These are phyloP conservation scores for Uromyces viciae-fabae DNA, from an alignment of 1,284 basidiomycete species.

Conservation along the genomic window DNA sequence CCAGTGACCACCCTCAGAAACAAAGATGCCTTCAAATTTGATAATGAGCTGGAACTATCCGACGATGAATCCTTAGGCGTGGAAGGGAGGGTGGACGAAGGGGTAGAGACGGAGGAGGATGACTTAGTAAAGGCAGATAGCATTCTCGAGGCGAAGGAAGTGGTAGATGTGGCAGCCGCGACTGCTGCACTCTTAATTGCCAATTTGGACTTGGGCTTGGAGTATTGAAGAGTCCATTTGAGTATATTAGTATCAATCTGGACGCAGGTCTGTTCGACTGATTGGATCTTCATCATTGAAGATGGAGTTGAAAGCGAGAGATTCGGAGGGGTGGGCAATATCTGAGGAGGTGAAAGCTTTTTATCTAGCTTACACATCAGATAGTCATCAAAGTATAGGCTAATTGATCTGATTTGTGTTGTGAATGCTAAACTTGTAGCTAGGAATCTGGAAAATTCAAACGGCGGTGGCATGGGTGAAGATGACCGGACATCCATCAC, in stretches of 20 bases:
- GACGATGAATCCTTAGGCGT: conserved; percentile 9
- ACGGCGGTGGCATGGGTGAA: conserved; percentile 71
- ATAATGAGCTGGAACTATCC: conserved; percentile 51
- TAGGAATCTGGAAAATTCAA: conserved; percentile 85
- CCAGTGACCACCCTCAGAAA: conserved; percentile 78
- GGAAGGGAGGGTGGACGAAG: conserved; percentile 49
- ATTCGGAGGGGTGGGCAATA: conserved; percentile 62
- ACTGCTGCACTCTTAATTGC: conserved; percentile 52
- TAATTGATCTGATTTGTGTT: conserved; percentile 70
- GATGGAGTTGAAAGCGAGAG: conserved; percentile 57
- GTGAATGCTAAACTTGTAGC: conserved; percentile 94
- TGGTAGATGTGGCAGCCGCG: conserved; percentile 55
- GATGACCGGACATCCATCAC: conserved; percentile 84
- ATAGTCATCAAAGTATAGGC: conserved; percentile 73
- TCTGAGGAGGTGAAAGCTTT: conserved; percentile 62
- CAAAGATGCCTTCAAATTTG: conserved; percentile 65
- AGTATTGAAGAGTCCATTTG: conserved; percentile 54
- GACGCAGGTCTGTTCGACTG: conserved; percentile 60
- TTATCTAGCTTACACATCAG: conserved; percentile 73
- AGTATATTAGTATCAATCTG: conserved; percentile 49
- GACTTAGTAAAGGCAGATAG: conserved; percentile 60
- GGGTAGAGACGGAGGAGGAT: conserved; percentile 53
- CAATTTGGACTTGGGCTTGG: conserved; percentile 48
- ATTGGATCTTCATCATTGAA: conserved; percentile 67
- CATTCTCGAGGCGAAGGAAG: conserved; percentile 71